A percentile compares a stretch with the other conserved stretches of the same genome.
Conservation (phyloP, 345 rosid species). For the Zanthoxylum bungeanum region DNA sequence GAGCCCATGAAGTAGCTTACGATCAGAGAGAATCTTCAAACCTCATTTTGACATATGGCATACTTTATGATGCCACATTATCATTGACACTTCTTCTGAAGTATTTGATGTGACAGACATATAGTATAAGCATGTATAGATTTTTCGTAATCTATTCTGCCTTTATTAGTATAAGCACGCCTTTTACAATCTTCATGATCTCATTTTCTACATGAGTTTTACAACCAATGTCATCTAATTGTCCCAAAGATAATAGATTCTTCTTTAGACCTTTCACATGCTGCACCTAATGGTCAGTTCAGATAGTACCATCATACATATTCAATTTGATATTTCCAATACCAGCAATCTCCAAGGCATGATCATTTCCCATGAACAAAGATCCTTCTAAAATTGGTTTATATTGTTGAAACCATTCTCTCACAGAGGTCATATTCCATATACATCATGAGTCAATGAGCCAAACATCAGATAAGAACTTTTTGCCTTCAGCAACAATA, state of each 20-base stretch:
- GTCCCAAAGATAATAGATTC: constrained; percentile 10
- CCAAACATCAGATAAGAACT: neutral
- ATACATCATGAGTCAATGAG: neutral
- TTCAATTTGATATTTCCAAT: neutral
- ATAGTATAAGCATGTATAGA: too few species aligned
- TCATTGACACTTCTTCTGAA: too few species aligned
- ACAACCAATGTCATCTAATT: constrained; percentile 1
- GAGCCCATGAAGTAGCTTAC: neutral
- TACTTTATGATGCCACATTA: too few species aligned
- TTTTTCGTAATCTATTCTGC: too few species aligned
- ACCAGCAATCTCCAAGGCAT: neutral
- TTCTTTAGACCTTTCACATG: constrained; percentile 5
- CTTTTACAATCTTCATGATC: too few species aligned
- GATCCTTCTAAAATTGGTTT: neutral
- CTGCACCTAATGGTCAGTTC: too few species aligned
- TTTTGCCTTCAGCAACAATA: neutral
- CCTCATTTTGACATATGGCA: too few species aligned
- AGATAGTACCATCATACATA: neutral
- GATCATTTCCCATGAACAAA: neutral
- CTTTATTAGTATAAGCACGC: too few species aligned
- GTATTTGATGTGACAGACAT: too few species aligned
- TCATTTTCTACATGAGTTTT: neutral
- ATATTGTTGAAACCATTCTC: neutral
- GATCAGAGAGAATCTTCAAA: too few species aligned
- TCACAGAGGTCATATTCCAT: neutral